Conservation (phyloP, 352 stramenopile species). For the Phytophthora idaei region DNA sequence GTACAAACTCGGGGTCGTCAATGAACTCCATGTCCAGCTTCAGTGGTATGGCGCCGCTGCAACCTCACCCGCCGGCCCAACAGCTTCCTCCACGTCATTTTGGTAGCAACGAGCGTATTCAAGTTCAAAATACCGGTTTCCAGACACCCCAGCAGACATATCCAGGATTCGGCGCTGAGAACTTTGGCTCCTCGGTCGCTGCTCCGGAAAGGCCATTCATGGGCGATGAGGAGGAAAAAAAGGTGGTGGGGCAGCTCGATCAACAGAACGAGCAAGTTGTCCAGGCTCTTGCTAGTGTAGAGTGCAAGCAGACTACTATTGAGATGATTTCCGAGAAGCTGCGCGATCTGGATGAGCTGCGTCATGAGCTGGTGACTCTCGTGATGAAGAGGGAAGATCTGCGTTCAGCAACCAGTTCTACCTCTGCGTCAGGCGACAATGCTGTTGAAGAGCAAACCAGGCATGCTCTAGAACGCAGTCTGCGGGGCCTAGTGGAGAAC, state of each 20-base stretch:
- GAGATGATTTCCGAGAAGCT: constrained; percentile 69
- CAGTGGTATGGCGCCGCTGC: constrained; percentile 27
- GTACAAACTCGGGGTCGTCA: constrained; percentile 48
- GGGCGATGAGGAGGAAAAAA: constrained; percentile 59
- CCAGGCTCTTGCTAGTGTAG: constrained; percentile 48
- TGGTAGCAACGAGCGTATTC: constrained; percentile 34
- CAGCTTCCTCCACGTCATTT: constrained; percentile 29
- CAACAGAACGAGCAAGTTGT: constrained; percentile 59
- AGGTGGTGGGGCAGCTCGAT: constrained; percentile 56
- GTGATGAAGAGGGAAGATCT: constrained; percentile 73
- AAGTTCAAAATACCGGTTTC: constrained; percentile 26
- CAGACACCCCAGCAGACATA: constrained; percentile 17
- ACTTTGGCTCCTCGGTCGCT: constrained; percentile 11
- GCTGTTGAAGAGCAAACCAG: constrained; percentile 41
- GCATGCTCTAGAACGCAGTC: constrained; percentile 49
- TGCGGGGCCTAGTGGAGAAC: constrained; percentile 59
- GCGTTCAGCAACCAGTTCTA: constrained; percentile 31
- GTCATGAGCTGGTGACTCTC: constrained; percentile 69
- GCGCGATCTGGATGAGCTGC: constrained; percentile 73
- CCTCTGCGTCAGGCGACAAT: constrained; percentile 15
- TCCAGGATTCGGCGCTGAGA: constrained; percentile 23
- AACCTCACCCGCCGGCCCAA: constrained; percentile 21
- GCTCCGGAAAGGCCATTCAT: constrained; percentile 57
- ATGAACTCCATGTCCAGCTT: constrained; percentile 54
- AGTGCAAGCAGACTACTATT: constrained; percentile 68